Evolutionary conservation across 305 asterid genomes (phyloP).

Genomic region (Salvia sclarea): DNA sequence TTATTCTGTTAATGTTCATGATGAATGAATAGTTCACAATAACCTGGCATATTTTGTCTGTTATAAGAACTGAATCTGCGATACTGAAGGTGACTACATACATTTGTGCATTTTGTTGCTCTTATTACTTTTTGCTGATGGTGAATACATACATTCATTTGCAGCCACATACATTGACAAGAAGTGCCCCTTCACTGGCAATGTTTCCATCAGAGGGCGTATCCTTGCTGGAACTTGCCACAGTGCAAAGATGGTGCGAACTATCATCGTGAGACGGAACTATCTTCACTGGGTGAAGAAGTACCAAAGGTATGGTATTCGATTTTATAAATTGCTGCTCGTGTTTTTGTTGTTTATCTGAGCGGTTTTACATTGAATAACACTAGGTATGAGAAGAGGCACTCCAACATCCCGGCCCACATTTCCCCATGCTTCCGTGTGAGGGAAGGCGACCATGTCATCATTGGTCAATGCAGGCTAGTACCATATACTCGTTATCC

Average conservation of each 20-base stretch:
- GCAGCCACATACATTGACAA: constrained; percentile 70
- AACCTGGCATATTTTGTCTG: background rate
- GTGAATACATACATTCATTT: background rate
- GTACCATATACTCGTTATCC: background rate
- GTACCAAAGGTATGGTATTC: constrained; percentile 52
- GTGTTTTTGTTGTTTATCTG: background rate
- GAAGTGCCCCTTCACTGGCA: constrained; percentile 76
- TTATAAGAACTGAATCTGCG: background rate
- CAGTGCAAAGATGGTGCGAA: constrained; percentile 79
- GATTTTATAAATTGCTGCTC: background rate
- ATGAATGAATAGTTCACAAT: background rate
- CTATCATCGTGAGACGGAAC: constrained; percentile 67
- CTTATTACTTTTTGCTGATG: background rate
- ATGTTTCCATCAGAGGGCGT: constrained; percentile 74
- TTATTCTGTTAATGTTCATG: background rate
- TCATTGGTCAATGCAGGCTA: constrained; percentile 81
- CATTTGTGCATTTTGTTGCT: background rate
- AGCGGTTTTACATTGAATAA: background rate
- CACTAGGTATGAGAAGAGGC: constrained; percentile 76
- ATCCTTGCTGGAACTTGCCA: constrained; percentile 79
- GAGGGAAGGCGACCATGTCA: constrained; percentile 76
- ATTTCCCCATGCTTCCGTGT: constrained; percentile 87
- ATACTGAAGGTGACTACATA: no score
- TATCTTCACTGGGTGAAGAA: constrained; percentile 76
- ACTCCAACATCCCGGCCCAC: constrained; percentile 77